Percentiles rank a stretch among this genome's conserved stretches.
These are phyloP conservation scores for Mangifera indica DNA, from an alignment of 345 rosid species.

Conservation along the genomic window DNA sequence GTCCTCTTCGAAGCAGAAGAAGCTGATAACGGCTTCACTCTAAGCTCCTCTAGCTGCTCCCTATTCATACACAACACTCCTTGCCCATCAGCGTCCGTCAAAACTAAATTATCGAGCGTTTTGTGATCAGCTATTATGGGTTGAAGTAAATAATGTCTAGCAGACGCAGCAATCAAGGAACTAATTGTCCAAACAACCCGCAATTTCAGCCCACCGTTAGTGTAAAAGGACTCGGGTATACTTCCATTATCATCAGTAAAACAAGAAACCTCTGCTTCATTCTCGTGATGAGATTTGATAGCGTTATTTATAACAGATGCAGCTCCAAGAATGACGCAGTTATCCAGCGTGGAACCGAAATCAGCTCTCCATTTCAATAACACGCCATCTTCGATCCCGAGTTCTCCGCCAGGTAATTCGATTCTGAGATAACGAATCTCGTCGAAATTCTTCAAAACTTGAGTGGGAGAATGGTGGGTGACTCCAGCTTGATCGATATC, in stretches of 20 bases:
- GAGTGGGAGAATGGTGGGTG: slow-evolving; percentile 94
- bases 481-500: slow-evolving; percentile 80
- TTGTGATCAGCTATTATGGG: slow-evolving; percentile 86
- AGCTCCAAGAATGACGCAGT: slow-evolving; percentile 89
- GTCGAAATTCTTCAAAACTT: slow-evolving; percentile 80
- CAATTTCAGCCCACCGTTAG: slow-evolving; percentile 83
- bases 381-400: slow-evolving; percentile 84
- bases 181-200: slow-evolving; percentile 98
- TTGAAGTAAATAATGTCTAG: slow-evolving; percentile 84
- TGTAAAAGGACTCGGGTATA: slow-evolving; percentile 95
- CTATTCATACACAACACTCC: slow-evolving; percentile 91
- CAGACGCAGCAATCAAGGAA: slow-evolving; percentile 92
- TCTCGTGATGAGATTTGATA: slow-evolving; percentile 15
- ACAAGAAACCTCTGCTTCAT: slow-evolving; percentile 29
- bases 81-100: slow-evolving; percentile 86
- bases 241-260: slow-evolving; percentile 68
- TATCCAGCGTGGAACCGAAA: slow-evolving; percentile 89
- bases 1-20: slow-evolving; percentile 96
- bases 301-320: slow-evolving; percentile 47
- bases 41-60: slow-evolving; percentile 86
- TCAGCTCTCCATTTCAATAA: slow-evolving; percentile 91
- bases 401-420: slow-evolving; percentile 82
- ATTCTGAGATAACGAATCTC: slow-evolving; percentile 86
- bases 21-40: slow-evolving; percentile 87
- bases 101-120: slow-evolving; percentile 75